These are phyloP conservation scores for Globisporangium perplexum DNA, from an alignment of 352 stramenopile species.

Conservation along the genomic window DNA sequence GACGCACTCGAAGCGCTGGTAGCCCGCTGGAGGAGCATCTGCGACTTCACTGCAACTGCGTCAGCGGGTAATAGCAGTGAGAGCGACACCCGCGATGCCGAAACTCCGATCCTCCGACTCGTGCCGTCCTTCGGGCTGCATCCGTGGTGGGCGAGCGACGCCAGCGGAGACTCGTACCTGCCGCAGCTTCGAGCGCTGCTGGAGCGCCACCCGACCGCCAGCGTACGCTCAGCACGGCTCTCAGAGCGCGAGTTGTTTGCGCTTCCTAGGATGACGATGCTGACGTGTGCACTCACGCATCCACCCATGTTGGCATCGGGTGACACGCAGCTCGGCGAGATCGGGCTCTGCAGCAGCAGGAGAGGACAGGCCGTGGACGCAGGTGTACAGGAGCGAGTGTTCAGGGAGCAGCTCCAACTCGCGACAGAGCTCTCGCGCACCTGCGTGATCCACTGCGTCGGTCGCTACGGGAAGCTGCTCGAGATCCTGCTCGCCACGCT, in stretches of 20 bases:
- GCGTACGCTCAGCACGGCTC: slow-evolving; percentile 20
- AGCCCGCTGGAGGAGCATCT: neutral
- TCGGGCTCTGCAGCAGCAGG: slow-evolving; percentile 69
- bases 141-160: slow-evolving; percentile 60
- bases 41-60: neutral
- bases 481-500: slow-evolving; percentile 33
- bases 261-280: neutral
- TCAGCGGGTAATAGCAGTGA: neutral
- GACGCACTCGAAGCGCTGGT: slow-evolving; percentile 37
- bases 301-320: neutral
- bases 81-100: neutral
- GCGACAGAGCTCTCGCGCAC: slow-evolving; percentile 40
- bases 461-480: slow-evolving; percentile 59
- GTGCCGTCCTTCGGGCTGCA: slow-evolving; percentile 65
- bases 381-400: slow-evolving; percentile 38
- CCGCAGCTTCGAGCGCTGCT: slow-evolving; percentile 28
- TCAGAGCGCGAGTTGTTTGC: neutral
- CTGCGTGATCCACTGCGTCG: slow-evolving; percentile 74
- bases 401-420: slow-evolving; percentile 46
- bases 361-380: slow-evolving; percentile 39
- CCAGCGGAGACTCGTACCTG: slow-evolving; percentile 21
- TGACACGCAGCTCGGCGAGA: slow-evolving; percentile 56
- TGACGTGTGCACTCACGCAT: neutral
- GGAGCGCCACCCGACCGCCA: slow-evolving; percentile 29
- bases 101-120: slow-evolving; percentile 17